These are phyloP conservation scores for Ogataea haglerorum DNA, from an alignment of 805 yeast species.

Conservation along the genomic window DNA sequence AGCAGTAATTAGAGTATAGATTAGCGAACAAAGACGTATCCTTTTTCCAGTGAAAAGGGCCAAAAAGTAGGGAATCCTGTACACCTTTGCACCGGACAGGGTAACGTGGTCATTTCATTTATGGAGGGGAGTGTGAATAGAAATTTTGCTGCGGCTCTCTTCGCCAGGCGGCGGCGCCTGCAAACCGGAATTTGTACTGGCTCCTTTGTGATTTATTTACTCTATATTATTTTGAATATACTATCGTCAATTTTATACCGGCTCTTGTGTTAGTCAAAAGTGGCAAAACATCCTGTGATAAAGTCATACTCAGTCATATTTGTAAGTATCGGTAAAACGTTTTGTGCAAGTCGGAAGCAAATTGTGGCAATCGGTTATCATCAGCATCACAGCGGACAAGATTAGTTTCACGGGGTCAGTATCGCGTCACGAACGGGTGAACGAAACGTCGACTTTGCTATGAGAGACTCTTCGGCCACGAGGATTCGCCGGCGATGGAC, in stretches of 20 bases:
- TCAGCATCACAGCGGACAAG: too few relatives aligned
- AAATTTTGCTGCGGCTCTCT: background rate
- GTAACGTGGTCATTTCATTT: conserved; percentile 2
- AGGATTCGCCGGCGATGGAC: too few relatives aligned
- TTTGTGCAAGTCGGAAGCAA: background rate
- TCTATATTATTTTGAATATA: conserved; percentile 3
- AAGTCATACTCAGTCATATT: conserved; percentile 14
- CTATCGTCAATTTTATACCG: conserved; percentile 3
- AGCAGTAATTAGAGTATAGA: conserved; percentile 1
- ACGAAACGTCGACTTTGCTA: too few relatives aligned
- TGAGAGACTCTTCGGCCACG: too few relatives aligned
- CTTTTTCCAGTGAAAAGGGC: background rate
- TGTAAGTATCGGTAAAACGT: conserved; percentile 4
- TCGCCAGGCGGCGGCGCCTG: conserved; percentile 14
- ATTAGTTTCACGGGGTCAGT: too few relatives aligned
- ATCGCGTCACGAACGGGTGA: too few relatives aligned
- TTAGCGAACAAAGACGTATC: background rate
- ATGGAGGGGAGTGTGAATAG: conserved; percentile 3
- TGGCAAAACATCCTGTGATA: conserved; percentile 7
- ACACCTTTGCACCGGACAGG: conserved; percentile 8
- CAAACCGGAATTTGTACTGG: conserved; percentile 4
- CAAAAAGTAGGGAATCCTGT: background rate
- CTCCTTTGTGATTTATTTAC: conserved; percentile 9
- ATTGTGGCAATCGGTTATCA: background rate
- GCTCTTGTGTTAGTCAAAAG: conserved; percentile 4